Percentiles rank a stretch among this genome's conserved stretches.
phyloP scores from a whole-genome alignment of 495 filamentous ascomycete species.

The Achaetomiella virescens region DNA sequence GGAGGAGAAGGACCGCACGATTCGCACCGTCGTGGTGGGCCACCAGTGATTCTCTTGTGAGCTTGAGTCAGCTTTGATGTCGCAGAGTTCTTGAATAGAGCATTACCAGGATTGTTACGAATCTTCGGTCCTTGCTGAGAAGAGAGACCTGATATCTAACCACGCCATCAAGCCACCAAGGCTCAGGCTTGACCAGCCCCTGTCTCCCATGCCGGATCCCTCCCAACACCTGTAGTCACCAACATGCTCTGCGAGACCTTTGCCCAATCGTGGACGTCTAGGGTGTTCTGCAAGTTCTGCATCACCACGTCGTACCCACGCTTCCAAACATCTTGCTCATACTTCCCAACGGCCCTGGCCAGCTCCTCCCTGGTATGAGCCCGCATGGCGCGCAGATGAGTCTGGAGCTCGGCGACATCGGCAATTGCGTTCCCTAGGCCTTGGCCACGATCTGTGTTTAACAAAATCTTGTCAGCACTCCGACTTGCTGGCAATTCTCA shows the following conservation, averaged over 20 bases:
- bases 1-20: no score
- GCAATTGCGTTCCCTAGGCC: constrained; percentile 45
- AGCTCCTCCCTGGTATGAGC: constrained; percentile 17
- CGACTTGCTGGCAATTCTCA: no score
- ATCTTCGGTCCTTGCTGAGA: no score
- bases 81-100: no score
- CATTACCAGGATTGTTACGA: no score
- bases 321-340: constrained; percentile 33
- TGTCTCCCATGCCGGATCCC: no score
- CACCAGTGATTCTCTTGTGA: no score
- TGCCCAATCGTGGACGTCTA: constrained; percentile 35
- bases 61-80: no score
- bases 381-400: constrained; percentile 22
- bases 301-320: constrained; percentile 28
- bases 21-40: no score
- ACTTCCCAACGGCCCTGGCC: constrained; percentile 20
- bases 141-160: no score
- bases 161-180: no score
- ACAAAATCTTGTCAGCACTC: background rate
- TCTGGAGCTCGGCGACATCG: constrained; percentile 33
- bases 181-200: background rate
- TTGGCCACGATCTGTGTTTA: constrained; percentile 39
- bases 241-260: constrained; percentile 12
- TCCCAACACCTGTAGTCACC: background rate
- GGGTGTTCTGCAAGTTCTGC: constrained; percentile 26